A percentile compares a stretch with the other conserved stretches of the same genome.
These are phyloP conservation scores for Eimeria sp. DNA, from an alignment of 169 alveolate genomes.

Conservation along the genomic window DNA sequence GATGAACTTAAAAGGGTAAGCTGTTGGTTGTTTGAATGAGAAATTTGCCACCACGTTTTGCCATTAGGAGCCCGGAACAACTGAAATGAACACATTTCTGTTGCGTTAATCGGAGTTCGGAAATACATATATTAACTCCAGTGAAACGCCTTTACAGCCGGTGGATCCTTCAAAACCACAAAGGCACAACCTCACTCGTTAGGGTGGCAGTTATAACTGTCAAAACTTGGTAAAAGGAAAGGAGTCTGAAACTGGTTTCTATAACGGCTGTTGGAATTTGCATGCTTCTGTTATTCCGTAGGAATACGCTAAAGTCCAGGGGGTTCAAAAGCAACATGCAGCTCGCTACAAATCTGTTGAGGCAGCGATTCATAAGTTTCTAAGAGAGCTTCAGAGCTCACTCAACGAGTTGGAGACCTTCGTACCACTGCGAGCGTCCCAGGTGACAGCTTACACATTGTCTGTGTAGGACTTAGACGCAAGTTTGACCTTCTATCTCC, in stretches of 20 bases:
- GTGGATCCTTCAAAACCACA: background rate
- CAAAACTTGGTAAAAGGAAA: background rate
- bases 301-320: constrained; percentile 63
- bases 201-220: background rate
- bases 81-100: background rate
- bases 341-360: constrained; percentile 51
- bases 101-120: background rate
- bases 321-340: constrained; percentile 36
- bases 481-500: too few relatives aligned
- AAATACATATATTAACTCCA: background rate
- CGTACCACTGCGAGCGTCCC: constrained; percentile 63
- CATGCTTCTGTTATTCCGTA: background rate
- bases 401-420: constrained; percentile 49
- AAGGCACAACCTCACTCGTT: background rate
- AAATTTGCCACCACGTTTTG: background rate
- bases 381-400: constrained; percentile 44
- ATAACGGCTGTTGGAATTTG: background rate
- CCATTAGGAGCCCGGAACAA: background rate
- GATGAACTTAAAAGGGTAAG: constrained; percentile 57
- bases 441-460: constrained; percentile 12
- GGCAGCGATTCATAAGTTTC: constrained; percentile 52
- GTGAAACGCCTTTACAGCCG: background rate
- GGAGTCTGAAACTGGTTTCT: background rate
- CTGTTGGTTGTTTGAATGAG: background rate
- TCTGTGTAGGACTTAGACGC: background rate